These are phyloP conservation scores for Herpetomonas samuelpessoai DNA, from an alignment of 208 protist species.

Conservation along the genomic window DNA sequence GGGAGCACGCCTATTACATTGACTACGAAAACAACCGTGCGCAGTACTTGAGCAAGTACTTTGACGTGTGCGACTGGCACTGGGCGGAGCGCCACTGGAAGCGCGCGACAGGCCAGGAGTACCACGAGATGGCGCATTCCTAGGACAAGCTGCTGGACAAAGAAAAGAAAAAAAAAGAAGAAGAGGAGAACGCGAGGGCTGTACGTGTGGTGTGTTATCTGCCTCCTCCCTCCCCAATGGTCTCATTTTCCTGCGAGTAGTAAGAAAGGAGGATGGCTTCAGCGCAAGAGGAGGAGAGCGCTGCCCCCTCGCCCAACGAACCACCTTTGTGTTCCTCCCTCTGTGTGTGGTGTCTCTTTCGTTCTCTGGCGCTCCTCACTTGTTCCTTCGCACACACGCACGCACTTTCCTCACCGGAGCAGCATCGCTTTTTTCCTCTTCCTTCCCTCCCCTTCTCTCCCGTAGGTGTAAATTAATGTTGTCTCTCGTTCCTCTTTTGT, in stretches of 20 bases:
- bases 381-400: no score
- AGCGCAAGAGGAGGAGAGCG: no score
- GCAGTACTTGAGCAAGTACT: conserved; percentile 87
- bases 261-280: neutral
- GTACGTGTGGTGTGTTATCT: neutral
- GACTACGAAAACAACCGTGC: conserved; percentile 93
- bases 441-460: conserved; percentile 1
- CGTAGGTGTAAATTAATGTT: conserved; percentile 5
- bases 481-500: neutral
- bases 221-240: neutral
- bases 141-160: conserved; percentile 79
- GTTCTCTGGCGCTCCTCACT: neutral
- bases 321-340: no score
- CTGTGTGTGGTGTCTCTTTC: no score
- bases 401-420: no score
- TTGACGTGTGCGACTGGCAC: conserved; percentile 95
- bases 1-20: conserved; percentile 96
- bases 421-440: neutral
- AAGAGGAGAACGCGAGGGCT: conserved; percentile 2
- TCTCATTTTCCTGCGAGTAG: neutral
- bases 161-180: conserved; percentile 2
- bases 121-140: conserved; percentile 90
- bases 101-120: conserved; percentile 80
- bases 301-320: no score
- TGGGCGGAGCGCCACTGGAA: conserved; percentile 92